phyloP scores from a whole-genome alignment of 129 eudicot genomes.

The Lactuca saligna region DNA sequence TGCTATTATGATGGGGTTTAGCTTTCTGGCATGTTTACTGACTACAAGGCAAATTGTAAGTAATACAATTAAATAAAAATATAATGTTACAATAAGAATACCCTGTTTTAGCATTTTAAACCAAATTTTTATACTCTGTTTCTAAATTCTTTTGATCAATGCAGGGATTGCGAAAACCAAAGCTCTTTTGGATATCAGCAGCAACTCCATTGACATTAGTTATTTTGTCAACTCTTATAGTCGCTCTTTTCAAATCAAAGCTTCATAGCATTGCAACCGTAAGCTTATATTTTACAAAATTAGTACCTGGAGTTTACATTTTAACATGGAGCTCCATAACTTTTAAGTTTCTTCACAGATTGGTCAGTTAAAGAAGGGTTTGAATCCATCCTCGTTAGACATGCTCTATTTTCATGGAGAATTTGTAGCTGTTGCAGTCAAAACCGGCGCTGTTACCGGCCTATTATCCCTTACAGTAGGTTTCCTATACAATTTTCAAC shows the following conservation, averaged over 20 bases:
- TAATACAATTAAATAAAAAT: background rate
- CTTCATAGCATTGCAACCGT: slow-evolving; percentile 49
- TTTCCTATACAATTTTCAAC: background rate
- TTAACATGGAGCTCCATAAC: background rate
- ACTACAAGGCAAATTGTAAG: slow-evolving; percentile 73
- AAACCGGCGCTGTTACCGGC: slow-evolving; percentile 80
- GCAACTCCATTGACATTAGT: slow-evolving; percentile 84
- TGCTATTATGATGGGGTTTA: slow-evolving; percentile 73
- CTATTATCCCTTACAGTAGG: slow-evolving; percentile 84
- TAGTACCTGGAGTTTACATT: slow-evolving; percentile 14
- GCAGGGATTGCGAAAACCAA: slow-evolving; percentile 67
- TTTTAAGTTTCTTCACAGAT: slow-evolving; percentile 40
- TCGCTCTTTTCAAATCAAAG: slow-evolving; percentile 50
- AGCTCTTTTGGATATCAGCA: slow-evolving; percentile 91
- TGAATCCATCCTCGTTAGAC: slow-evolving; percentile 82
- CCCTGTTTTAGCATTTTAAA: background rate
- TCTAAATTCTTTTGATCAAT: background rate
- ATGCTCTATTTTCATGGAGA: slow-evolving; percentile 68
- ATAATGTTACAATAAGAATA: background rate
- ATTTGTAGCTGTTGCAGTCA: slow-evolving; percentile 60
- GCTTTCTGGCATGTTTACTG: slow-evolving; percentile 55
- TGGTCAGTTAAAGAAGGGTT: slow-evolving; percentile 77
- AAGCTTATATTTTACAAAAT: slow-evolving; percentile 19
- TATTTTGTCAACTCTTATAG: slow-evolving; percentile 65
- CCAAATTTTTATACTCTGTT: background rate